Evolutionary conservation across 495 filamentous ascomycete species (phyloP).

Genomic region (Penicillium chermesinum): DNA sequence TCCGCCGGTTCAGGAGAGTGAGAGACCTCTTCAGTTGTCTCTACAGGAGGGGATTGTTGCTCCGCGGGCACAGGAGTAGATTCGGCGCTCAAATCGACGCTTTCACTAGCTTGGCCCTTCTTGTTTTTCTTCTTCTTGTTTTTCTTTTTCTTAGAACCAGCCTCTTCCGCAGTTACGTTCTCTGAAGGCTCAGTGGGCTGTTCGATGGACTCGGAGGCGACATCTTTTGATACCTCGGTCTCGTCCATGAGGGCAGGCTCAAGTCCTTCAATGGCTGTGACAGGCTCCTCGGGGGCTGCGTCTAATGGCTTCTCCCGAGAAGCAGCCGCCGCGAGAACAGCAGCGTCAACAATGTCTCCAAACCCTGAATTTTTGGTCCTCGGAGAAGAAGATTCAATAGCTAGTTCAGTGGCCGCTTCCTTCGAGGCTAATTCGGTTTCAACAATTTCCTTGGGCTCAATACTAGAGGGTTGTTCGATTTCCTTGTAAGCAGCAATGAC

Average conservation of each 20-base stretch:
- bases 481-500: conserved; percentile 21
- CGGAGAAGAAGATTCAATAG: background rate
- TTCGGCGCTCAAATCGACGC: conserved; percentile 15
- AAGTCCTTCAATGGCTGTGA: conserved; percentile 16
- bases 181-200: conserved; percentile 7
- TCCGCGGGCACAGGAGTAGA: conserved; percentile 1
- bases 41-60: background rate
- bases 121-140: conserved; percentile 37
- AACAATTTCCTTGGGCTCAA: background rate
- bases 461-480: background rate
- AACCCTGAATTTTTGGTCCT: conserved; percentile 11
- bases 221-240: conserved; percentile 7
- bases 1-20: conserved; percentile 5
- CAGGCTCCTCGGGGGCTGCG: conserved; percentile 11
- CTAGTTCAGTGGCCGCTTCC: background rate
- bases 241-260: background rate
- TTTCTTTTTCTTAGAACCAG: conserved; percentile 34
- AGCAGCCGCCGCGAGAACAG: conserved; percentile 12
- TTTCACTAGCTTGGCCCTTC: conserved; percentile 23
- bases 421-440: background rate
- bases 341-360: conserved; percentile 24
- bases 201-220: conserved; percentile 7
- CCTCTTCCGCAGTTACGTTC: conserved; percentile 1
- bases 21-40: background rate
- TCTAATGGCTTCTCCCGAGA: background rate